Evolutionary conservation across 225 moss, liverwort and hornwort species (phyloP).

Genomic region (Rhytidiadelphus loreus): DNA sequence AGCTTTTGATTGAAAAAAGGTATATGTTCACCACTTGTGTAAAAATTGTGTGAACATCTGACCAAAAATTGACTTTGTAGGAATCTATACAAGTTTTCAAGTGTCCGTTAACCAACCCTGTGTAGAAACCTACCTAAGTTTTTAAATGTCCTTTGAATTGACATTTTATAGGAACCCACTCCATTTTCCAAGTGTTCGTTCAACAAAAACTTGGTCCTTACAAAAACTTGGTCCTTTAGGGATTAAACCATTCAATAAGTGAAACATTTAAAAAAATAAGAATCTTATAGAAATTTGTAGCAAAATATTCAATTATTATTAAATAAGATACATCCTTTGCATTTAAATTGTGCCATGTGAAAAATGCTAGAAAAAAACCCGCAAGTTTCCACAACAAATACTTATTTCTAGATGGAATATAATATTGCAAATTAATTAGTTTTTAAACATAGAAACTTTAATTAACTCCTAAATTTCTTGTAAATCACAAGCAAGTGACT

Average conservation of each 20-base stretch:
- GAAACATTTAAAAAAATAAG: not conserved
- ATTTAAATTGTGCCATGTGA: not conserved
- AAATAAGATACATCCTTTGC: not conserved
- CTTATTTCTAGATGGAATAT: not conserved
- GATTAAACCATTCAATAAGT: too few relatives aligned
- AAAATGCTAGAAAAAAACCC: too few relatives aligned
- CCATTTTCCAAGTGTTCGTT: too few relatives aligned
- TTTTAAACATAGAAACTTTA: not conserved
- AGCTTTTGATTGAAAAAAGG: not conserved
- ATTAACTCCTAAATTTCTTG: too few relatives aligned
- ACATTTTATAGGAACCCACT: too few relatives aligned
- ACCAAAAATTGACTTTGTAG: not conserved
- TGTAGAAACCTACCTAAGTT: not conserved
- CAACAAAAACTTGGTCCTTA: too few relatives aligned
- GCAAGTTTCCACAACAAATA: accelerated
- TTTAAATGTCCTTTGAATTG: too few relatives aligned
- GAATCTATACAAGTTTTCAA: too few relatives aligned
- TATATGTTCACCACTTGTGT: not conserved
- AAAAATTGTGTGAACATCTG: accelerated
- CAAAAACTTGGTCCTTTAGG: not conserved
- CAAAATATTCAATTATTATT: not conserved
- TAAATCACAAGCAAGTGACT: not conserved
- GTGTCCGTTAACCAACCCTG: not conserved
- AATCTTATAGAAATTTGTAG: not conserved
- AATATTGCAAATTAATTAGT: not conserved